A percentile compares a stretch with the other conserved stretches of the same genome.
phyloP scores from a whole-genome alignment of 192 early-diverging fungal genomes.

The Mortierella antarctica region DNA sequence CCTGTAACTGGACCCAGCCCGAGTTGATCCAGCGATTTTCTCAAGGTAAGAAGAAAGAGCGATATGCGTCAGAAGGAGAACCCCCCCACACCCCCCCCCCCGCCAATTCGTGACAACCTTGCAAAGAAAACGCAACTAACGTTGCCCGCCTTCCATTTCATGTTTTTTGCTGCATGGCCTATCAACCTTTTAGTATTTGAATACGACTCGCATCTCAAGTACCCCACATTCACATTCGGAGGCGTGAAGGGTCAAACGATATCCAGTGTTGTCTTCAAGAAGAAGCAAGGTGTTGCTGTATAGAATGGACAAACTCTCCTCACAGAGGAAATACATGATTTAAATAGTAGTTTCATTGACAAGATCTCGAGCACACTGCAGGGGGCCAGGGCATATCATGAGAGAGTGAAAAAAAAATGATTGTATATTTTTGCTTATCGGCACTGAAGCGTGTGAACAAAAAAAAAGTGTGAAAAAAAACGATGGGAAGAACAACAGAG shows the following conservation, averaged over 20 bases:
- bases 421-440: slow-evolving; percentile 2
- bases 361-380: not conserved
- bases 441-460: not conserved
- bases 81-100: too few species aligned
- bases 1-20: slow-evolving; percentile 93
- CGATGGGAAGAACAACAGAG: not conserved
- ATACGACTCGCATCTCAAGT: slow-evolving; percentile 77
- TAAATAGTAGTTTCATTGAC: not conserved
- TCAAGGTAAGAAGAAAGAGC: slow-evolving; percentile 52
- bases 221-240: slow-evolving; percentile 90
- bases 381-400: not conserved
- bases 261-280: slow-evolving; percentile 82
- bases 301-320: too few species aligned
- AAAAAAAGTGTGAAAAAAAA: slow-evolving; percentile 13
- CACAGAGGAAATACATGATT: too few species aligned
- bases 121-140: not conserved
- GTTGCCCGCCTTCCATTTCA: not conserved
- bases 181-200: slow-evolving; percentile 57
- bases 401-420: slow-evolving; percentile 4
- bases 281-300: slow-evolving; percentile 34
- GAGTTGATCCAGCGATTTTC: slow-evolving; percentile 79
- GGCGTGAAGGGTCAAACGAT: slow-evolving; percentile 90
- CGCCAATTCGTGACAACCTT: too few species aligned
- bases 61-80: too few species aligned
- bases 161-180: slow-evolving; percentile 1